Evolutionary conservation across 805 yeast genomes (phyloP), one percentile per base, ranked within the genome.

Genomic region (Candida broadrunensis): DNA sequence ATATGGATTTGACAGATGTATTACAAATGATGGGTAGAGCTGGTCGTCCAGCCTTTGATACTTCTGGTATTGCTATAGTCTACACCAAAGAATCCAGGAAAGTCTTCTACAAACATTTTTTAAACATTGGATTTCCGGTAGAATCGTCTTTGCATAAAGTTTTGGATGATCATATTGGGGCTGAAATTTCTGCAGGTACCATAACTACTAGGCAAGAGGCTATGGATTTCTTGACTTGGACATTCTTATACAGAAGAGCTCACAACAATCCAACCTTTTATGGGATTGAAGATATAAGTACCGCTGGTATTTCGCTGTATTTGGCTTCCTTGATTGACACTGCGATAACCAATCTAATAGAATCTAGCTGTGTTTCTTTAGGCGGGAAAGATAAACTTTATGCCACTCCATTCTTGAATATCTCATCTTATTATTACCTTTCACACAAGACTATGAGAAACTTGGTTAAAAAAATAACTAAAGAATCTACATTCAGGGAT

Each of bases 381-480:
- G 56, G 62, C 12, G 78, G 80, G 1, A 72, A 71, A 29, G 75
- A 74, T 35, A 72, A 69, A 37, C 62, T 68, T 19, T 52, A 81
- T 25, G 75, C 96, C 6, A 89, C 98, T 0, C 88, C 95, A 15
- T 89, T 81, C 58, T 72, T 93, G 63, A 78, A 81, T 46, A 87
- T 93, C 31, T 77, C 96, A 1, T 88, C 97, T 2, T 93, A 85
- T 64, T 93, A 93, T 63, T 93, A 93, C 67, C 72, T 93, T 52
- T 88, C 97, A 1, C 98, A 93, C 62, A 80, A 80, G 59, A 90
- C 98, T 0, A 78, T 93, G 46, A 72, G 97, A 43, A 78, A 75
- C 42, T 68, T 91, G 39, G 63, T 88, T 42, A 67, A 65, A 13
- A 77, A 77, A 39, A 73, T 86, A 14, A 58, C 59, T 25, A 65